These are phyloP conservation scores for Aulographum hederae DNA, from an alignment of 2,329 filamentous ascomycete genomes.

Conservation along the genomic window DNA sequence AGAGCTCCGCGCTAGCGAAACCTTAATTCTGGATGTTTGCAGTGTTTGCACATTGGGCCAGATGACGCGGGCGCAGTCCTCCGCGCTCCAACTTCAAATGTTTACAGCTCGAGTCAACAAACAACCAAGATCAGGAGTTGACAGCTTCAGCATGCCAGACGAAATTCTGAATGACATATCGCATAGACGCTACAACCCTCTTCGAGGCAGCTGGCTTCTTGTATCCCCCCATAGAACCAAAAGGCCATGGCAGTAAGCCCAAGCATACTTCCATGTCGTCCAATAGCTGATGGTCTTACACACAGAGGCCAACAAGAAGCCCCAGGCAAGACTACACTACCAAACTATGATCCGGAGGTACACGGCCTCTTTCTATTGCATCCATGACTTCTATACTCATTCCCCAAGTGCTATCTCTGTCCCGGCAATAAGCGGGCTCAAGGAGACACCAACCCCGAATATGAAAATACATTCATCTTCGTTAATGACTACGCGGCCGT, in stretches of 20 bases:
- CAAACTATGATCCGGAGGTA: constrained; percentile 55
- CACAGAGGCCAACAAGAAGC: constrained; percentile 28
- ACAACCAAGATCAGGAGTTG: no score
- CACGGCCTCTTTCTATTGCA: background rate
- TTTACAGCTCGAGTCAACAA: no score
- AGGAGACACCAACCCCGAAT: constrained; percentile 72
- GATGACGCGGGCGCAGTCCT: no score
- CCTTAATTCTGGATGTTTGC: no score
- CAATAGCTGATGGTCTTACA: background rate
- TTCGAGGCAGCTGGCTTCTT: constrained; percentile 78
- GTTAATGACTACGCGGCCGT: constrained; percentile 97
- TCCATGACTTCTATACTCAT: background rate
- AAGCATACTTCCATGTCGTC: background rate
- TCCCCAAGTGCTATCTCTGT: constrained; percentile 76
- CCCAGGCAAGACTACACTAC: constrained; percentile 31
- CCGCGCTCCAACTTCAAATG: no score
- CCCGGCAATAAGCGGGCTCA: constrained; percentile 78
- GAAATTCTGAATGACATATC: constrained; percentile 76
- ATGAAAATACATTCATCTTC: constrained; percentile 78
- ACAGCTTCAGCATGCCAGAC: constrained; percentile 27
- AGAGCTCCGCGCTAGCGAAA: no score
- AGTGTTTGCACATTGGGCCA: no score
- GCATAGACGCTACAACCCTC: constrained; percentile 80
- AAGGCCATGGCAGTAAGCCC: constrained; percentile 78
- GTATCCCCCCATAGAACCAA: constrained; percentile 95